Evolutionary conservation across 257 asterid genomes (phyloP).

Genomic region (Petrea volubilis): DNA sequence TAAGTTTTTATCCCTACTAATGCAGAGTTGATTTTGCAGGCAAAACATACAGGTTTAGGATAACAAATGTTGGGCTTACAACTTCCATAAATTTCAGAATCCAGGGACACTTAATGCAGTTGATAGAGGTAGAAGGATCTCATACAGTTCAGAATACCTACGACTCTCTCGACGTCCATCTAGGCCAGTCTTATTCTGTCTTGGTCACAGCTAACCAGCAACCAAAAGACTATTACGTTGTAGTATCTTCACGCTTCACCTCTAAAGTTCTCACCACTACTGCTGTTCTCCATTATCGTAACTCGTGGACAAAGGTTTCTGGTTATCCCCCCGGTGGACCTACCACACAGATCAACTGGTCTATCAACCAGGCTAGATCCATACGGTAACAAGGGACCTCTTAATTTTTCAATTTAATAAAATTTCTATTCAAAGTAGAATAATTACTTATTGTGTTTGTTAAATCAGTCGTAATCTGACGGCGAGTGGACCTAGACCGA

Average conservation of each 20-base stretch:
- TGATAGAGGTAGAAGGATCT: constrained; percentile 96
- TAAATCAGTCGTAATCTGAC: constrained; percentile 72
- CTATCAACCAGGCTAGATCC: constrained; percentile 89
- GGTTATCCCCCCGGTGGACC: constrained; percentile 89
- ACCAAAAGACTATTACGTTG: constrained; percentile 82
- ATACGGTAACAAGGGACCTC: constrained; percentile 55
- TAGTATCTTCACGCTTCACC: constrained; percentile 80
- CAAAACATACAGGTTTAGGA: constrained; percentile 86
- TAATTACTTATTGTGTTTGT: constrained; percentile 20
- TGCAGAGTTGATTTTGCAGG: constrained; percentile 42
- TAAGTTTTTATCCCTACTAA: neutral
- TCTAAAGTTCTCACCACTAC: constrained; percentile 72
- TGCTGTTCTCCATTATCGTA: constrained; percentile 85
- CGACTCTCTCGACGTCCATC: constrained; percentile 74
- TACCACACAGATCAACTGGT: constrained; percentile 61
- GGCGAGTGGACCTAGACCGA: constrained; percentile 97
- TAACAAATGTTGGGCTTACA: constrained; percentile 79
- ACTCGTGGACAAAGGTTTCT: constrained; percentile 63
- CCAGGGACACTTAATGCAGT: constrained; percentile 84
- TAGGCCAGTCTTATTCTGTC: constrained; percentile 91
- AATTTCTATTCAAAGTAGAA: neutral
- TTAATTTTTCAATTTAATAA: neutral
- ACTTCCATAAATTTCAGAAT: constrained; percentile 86
- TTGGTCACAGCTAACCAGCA: constrained; percentile 82
- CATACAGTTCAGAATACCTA: constrained; percentile 80